Evolutionary conservation across 345 rosid genomes (phyloP).

Genomic region (Kernera saxatilis): DNA sequence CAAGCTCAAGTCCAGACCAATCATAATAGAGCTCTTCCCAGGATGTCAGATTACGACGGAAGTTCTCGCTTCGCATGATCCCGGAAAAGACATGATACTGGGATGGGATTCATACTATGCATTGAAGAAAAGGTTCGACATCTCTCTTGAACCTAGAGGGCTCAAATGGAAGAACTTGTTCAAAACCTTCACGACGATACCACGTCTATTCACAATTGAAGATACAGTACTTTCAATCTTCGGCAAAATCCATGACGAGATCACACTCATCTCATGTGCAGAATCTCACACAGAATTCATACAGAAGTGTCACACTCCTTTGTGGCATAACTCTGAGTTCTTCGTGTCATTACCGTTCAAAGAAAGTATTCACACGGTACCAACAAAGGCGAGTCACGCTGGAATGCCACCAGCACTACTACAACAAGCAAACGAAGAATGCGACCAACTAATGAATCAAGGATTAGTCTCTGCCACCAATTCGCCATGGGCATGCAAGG

Average conservation of each 20-base stretch:
- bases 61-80: no score
- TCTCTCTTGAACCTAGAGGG: neutral
- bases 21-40: no score
- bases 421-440: neutral
- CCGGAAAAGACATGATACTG: no score
- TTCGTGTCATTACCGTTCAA: neutral
- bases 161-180: neutral
- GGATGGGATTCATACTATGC: no score
- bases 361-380: no score
- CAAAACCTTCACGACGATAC: neutral
- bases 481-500: neutral
- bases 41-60: neutral
- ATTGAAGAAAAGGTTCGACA: neutral
- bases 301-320: neutral
- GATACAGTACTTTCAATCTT: accelerated
- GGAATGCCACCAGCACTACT: neutral
- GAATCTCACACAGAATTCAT: neutral
- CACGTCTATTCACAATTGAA: neutral
- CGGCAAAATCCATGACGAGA: neutral
- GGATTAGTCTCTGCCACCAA: neutral
- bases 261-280: neutral
- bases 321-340: neutral
- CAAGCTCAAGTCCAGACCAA: no score
- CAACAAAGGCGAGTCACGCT: neutral
- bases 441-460: neutral